These are phyloP conservation scores for Paraglomus brasilianum DNA, from an alignment of 192 early-diverging fungal genomes.

Conservation along the genomic window DNA sequence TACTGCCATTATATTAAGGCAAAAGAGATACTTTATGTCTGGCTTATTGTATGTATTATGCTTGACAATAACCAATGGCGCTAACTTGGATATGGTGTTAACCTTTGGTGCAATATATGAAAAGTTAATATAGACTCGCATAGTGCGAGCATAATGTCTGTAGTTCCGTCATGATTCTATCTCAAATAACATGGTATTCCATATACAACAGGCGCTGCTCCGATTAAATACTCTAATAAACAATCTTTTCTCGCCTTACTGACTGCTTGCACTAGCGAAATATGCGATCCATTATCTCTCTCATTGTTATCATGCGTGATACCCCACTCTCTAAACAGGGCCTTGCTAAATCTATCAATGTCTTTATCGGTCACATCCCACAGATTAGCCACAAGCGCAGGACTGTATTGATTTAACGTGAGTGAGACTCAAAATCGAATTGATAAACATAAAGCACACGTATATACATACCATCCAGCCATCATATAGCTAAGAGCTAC, in stretches of 20 bases:
- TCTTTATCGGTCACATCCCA: conserved; percentile 99
- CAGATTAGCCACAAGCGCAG: conserved; percentile 85
- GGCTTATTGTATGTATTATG: too few relatives aligned
- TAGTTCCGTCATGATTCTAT: background rate
- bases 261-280: conserved; percentile 78
- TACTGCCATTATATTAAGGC: too few relatives aligned
- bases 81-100: too few relatives aligned
- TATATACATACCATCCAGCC: conserved; percentile 64
- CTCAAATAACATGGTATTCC: conserved; percentile 70
- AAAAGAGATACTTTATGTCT: too few relatives aligned
- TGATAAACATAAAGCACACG: conserved; percentile 7
- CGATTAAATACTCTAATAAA: conserved; percentile 79
- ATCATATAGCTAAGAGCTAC: conserved; percentile 82
- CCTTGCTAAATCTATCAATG: conserved; percentile 84
- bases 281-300: background rate
- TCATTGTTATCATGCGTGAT: conserved; percentile 38
- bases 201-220: conserved; percentile 92
- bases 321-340: conserved; percentile 72
- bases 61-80: too few relatives aligned
- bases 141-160: too few relatives aligned
- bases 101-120: too few relatives aligned
- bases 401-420: conserved; percentile 43
- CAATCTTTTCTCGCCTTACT: conserved; percentile 69
- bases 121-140: too few relatives aligned
- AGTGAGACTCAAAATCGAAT: background rate